A percentile compares a stretch with the other conserved stretches of the same genome.
Evolutionary conservation across 352 stramenopile species (phyloP).

Genomic region (Globisporangium uncinulatum): DNA sequence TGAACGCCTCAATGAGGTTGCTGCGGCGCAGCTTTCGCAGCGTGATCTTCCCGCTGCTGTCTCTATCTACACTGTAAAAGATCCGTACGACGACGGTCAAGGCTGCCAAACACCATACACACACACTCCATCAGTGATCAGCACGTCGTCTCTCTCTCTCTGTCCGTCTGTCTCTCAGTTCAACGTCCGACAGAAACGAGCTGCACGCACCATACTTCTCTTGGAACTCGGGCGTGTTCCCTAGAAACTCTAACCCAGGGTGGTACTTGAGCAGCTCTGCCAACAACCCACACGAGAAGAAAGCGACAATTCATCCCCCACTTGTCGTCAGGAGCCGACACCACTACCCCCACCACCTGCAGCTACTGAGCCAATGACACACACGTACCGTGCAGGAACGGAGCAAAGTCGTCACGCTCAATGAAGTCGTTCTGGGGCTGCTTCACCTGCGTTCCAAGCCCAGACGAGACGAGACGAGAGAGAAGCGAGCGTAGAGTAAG

Average conservation of each 20-base stretch:
- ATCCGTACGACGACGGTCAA: constrained; percentile 95
- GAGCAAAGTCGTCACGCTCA: constrained; percentile 95
- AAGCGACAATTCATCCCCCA: too few relatives aligned
- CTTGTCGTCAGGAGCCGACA: too few relatives aligned
- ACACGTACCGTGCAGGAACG: constrained; percentile 91
- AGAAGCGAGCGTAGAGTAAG: background rate
- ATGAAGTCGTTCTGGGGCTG: constrained; percentile 88
- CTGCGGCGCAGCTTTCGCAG: constrained; percentile 91
- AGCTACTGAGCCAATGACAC: background rate
- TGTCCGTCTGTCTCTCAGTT: too few relatives aligned
- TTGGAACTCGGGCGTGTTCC: constrained; percentile 98
- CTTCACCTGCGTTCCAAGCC: constrained; percentile 68
- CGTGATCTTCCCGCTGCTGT: constrained; percentile 94
- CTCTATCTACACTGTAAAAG: constrained; percentile 93
- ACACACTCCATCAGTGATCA: background rate
- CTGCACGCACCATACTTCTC: constrained; percentile 93
- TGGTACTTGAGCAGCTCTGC: constrained; percentile 87
- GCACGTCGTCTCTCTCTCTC: background rate
- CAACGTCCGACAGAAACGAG: background rate
- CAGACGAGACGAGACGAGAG: background rate
- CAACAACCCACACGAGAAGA: background rate
- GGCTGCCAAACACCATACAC: constrained; percentile 30
- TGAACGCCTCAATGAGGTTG: constrained; percentile 94
- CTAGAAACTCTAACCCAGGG: constrained; percentile 95
- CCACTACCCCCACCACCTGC: background rate